These are phyloP conservation scores for Tetracladium maxilliforme DNA, from an alignment of 2,329 filamentous ascomycete genomes.

Conservation along the genomic window DNA sequence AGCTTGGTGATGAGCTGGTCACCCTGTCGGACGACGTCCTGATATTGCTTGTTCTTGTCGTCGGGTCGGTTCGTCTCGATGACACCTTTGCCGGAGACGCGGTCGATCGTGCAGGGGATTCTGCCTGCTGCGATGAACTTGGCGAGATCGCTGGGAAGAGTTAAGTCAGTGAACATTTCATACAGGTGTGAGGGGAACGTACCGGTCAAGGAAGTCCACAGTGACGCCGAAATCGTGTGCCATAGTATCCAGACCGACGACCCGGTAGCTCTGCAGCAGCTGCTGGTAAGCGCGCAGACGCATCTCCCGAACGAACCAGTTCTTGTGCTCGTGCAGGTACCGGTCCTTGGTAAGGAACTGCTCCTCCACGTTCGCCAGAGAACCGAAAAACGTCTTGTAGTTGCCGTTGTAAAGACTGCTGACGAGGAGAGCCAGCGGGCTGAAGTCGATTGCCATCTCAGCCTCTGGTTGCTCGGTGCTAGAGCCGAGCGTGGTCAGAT, in stretches of 20 bases:
- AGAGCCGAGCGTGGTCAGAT: slow-evolving; percentile 61
- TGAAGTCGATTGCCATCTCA: slow-evolving; percentile 78
- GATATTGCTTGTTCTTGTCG: slow-evolving; percentile 99
- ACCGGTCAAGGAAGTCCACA: slow-evolving; percentile 92
- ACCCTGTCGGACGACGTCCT: slow-evolving; percentile 92
- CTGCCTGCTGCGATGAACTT: slow-evolving; percentile 93
- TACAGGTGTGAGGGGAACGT: slow-evolving; percentile 18
- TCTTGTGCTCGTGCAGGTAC: slow-evolving; percentile 88
- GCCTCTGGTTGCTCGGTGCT: slow-evolving; percentile 57
- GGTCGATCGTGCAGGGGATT: slow-evolving; percentile 93
- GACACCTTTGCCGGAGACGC: slow-evolving; percentile 87
- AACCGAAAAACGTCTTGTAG: slow-evolving; percentile 88
- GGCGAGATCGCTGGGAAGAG: slow-evolving; percentile 59
- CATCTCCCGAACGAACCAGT: slow-evolving; percentile 98
- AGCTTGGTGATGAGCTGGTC: slow-evolving; percentile 97
- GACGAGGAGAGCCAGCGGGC: slow-evolving; percentile 73
- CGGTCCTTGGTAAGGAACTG: slow-evolving; percentile 88
- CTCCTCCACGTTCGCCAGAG: slow-evolving; percentile 80
- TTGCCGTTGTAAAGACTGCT: slow-evolving; percentile 85
- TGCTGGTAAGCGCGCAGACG: slow-evolving; percentile 91
- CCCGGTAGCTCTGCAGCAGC: slow-evolving; percentile 89
- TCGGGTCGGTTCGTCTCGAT: slow-evolving; percentile 97
- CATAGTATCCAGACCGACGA: slow-evolving; percentile 96
- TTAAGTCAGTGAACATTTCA: slow-evolving; percentile 4
- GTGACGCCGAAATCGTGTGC: slow-evolving; percentile 93